Conservation (phyloP, 495 filamentous ascomycete genomes). For the Copromyces sp. region DNA sequence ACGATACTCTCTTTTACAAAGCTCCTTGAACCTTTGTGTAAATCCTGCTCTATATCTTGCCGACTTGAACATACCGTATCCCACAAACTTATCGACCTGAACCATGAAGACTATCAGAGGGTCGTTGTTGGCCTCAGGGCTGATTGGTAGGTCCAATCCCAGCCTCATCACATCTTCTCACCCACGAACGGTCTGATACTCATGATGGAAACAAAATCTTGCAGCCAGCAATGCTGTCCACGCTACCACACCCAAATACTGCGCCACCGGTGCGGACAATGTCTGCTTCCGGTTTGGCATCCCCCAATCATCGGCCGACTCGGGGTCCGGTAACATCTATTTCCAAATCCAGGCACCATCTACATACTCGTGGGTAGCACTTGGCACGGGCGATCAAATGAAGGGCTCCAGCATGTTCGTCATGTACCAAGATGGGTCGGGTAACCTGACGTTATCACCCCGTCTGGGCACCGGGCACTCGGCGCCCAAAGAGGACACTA, state of each 20-base stretch:
- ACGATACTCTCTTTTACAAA: background rate
- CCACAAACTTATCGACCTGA: background rate
- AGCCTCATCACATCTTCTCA: background rate
- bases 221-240: conserved; percentile 1
- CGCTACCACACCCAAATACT: conserved; percentile 14
- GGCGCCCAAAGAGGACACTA: conserved; percentile 42
- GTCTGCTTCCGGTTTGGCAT: conserved; percentile 40
- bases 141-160: conserved; percentile 10
- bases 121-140: conserved; percentile 5
- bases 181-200: background rate
- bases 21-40: background rate
- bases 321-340: conserved; percentile 44
- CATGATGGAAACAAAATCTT: background rate
- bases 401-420: conserved; percentile 57
- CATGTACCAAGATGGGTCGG: conserved; percentile 48
- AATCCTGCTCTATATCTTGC: background rate
- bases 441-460: conserved; percentile 54
- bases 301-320: conserved; percentile 29
- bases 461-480: conserved; percentile 44
- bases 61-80: background rate
- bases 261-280: conserved; percentile 12
- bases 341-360: conserved; percentile 55
- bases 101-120: conserved; percentile 4
- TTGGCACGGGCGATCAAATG: conserved; percentile 57
- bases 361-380: conserved; percentile 50